These are phyloP conservation scores for Diplotaxis tenuifolia DNA, from an alignment of 345 rosid species.

Conservation along the genomic window DNA sequence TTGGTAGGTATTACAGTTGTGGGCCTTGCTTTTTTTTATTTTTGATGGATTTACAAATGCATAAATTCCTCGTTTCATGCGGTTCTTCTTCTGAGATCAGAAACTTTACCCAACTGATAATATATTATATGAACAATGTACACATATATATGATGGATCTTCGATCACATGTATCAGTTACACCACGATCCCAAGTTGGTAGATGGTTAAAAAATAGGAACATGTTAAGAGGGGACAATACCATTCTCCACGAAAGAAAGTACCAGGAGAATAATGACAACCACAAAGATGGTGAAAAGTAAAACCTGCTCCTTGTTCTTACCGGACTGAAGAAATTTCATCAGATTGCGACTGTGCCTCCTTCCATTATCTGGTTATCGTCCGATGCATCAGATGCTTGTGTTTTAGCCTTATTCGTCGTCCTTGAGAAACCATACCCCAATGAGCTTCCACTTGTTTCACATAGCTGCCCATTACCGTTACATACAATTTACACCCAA, in stretches of 20 bases:
- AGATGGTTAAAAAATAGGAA: too few species aligned
- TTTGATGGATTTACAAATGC: too few species aligned
- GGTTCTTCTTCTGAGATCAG: too few species aligned
- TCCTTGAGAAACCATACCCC: conserved; percentile 85
- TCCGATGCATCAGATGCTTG: conserved; percentile 58
- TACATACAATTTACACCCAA: not conserved
- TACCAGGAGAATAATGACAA: not conserved
- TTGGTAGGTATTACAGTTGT: too few species aligned
- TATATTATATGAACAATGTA: too few species aligned
- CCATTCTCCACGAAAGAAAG: too few species aligned
- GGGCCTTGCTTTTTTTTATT: too few species aligned
- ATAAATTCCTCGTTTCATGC: too few species aligned
- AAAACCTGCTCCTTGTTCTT: not conserved
- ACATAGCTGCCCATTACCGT: conserved; percentile 54
- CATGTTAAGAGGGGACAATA: too few species aligned
- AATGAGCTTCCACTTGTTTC: conserved; percentile 91
- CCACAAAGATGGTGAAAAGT: not conserved
- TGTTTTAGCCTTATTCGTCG: conserved; percentile 56
- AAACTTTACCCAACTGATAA: too few species aligned
- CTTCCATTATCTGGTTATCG: conserved; percentile 63
- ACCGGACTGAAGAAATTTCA: not conserved
- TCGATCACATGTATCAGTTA: not conserved
- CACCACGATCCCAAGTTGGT: not conserved
- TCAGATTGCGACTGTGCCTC: conserved; percentile 76
- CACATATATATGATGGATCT: conserved; percentile 3